Evolutionary conservation across 2,329 filamentous ascomycete species (phyloP).

Genomic region (Pestalotiopsis sp.): DNA sequence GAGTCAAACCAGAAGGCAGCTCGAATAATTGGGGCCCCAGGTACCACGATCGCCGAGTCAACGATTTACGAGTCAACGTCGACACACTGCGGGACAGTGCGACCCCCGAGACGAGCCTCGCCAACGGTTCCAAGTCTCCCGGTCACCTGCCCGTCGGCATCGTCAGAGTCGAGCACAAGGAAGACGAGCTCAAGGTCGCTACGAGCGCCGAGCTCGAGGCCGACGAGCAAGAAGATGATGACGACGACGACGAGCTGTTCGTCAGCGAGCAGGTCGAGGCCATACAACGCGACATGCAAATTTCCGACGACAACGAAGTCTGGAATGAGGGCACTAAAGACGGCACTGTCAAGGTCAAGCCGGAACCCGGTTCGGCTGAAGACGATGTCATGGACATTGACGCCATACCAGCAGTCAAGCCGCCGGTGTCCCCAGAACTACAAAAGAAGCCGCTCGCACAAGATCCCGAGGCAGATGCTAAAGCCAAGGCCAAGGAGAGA

Average conservation of each 20-base stretch:
- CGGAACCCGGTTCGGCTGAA: constrained; percentile 42
- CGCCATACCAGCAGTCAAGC: constrained; percentile 41
- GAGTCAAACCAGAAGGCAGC: constrained; percentile 30
- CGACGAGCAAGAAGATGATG: constrained; percentile 47
- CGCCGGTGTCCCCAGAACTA: constrained; percentile 34
- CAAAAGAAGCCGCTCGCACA: constrained; percentile 32
- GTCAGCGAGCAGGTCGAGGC: constrained; percentile 39
- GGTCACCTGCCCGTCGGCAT: constrained; percentile 58
- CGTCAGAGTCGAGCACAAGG: constrained; percentile 56
- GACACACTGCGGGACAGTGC: constrained; percentile 54
- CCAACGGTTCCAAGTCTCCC: constrained; percentile 29
- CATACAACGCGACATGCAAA: constrained; percentile 25
- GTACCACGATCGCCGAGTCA: constrained; percentile 43
- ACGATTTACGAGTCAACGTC: constrained; percentile 57
- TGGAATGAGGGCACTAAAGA: constrained; percentile 44
- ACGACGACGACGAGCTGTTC: constrained; percentile 51
- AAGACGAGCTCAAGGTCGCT: constrained; percentile 55
- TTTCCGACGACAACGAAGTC: constrained; percentile 39
- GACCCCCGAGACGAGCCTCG: constrained; percentile 37
- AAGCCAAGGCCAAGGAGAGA: constrained; percentile 32
- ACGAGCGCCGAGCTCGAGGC: constrained; percentile 62
- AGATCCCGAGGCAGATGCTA: constrained; percentile 20
- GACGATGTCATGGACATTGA: constrained; percentile 42
- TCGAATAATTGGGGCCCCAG: constrained; percentile 38
- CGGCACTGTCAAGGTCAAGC: constrained; percentile 43